Percentiles rank a stretch among this genome's conserved stretches.
Conservation (phyloP, 768 basidiomycete species). For the Epithele typhae region DNA sequence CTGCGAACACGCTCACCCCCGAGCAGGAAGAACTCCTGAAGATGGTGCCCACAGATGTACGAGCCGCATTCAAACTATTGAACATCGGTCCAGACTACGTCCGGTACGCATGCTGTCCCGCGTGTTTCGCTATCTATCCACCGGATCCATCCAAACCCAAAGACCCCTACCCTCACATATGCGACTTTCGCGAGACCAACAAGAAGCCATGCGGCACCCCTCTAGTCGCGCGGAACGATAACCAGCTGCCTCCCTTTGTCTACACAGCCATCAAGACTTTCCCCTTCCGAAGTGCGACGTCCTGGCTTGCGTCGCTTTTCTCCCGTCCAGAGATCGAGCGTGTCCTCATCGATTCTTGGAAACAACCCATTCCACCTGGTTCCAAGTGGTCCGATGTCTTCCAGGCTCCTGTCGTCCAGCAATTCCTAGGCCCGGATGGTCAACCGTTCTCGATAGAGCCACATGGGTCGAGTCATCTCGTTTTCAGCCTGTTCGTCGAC, state of each 20-base stretch:
- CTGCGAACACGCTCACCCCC: background rate
- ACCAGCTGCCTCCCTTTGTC: background rate
- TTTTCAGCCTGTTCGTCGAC: conserved; percentile 12
- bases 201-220: background rate
- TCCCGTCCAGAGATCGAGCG: conserved; percentile 9
- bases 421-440: conserved; percentile 13
- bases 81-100: conserved; percentile 1
- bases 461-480: conserved; percentile 4
- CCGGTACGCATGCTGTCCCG: conserved; percentile 4
- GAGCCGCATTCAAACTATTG: background rate
- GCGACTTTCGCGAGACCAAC: conserved; percentile 1
- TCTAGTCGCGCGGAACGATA: background rate
- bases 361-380: background rate
- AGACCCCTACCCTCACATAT: conserved; percentile 5
- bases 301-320: conserved; percentile 14
- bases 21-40: background rate
- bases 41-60: conserved; percentile 1
- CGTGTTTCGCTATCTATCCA: conserved; percentile 8
- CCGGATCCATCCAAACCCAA: background rate
- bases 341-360: background rate
- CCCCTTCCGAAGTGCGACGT: conserved; percentile 5
- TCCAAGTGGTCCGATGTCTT: conserved; percentile 9
- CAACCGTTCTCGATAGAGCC: background rate
- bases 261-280: background rate
- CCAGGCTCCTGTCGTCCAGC: conserved; percentile 2